phyloP scores from a whole-genome alignment of 192 early-diverging fungal species.

The Oehlia diaphana region DNA sequence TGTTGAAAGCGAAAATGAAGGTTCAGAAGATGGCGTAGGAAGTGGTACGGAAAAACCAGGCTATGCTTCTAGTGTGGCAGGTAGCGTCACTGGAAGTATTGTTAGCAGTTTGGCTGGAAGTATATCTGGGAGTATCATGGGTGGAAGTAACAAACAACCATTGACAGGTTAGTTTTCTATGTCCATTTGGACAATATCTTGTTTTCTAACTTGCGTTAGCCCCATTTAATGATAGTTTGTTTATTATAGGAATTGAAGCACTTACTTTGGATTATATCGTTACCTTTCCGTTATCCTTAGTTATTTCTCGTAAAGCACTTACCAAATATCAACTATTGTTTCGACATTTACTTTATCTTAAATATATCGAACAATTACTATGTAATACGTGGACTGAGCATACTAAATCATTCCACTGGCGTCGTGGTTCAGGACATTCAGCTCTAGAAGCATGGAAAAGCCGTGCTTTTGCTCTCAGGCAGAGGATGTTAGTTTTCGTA shows the following conservation, averaged over 20 bases:
- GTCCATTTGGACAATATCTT: not conserved
- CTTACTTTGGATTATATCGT: conserved; percentile 82
- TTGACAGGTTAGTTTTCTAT: conserved; percentile 10
- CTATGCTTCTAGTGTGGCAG: conserved; percentile 11
- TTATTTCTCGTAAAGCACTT: conserved; percentile 80
- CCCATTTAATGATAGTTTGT: not conserved
- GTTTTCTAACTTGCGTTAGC: not conserved
- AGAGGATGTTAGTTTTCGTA: conserved; percentile 86
- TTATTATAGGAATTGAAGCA: conserved; percentile 69
- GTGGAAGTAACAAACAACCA: conserved; percentile 19
- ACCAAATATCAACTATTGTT: conserved; percentile 92
- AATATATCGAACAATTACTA: conserved; percentile 85
- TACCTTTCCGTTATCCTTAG: conserved; percentile 86
- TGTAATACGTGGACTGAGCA: conserved; percentile 77
- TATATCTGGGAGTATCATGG: conserved; percentile 12
- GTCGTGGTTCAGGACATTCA: conserved; percentile 42
- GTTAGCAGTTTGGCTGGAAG: conserved; percentile 19
- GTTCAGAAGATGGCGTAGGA: conserved; percentile 20
- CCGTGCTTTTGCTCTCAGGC: conserved; percentile 70
- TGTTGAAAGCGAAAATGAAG: conserved; percentile 34
- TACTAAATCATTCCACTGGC: conserved; percentile 50
- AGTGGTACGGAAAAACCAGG: conserved; percentile 26
- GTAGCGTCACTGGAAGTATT: conserved; percentile 19
- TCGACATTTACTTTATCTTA: conserved; percentile 84
- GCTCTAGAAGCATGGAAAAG: conserved; percentile 56